Percentiles rank a stretch among this genome's conserved stretches.
phyloP scores from a whole-genome alignment of 2,329 filamentous ascomycete genomes.

The Verticillium longisporum region DNA sequence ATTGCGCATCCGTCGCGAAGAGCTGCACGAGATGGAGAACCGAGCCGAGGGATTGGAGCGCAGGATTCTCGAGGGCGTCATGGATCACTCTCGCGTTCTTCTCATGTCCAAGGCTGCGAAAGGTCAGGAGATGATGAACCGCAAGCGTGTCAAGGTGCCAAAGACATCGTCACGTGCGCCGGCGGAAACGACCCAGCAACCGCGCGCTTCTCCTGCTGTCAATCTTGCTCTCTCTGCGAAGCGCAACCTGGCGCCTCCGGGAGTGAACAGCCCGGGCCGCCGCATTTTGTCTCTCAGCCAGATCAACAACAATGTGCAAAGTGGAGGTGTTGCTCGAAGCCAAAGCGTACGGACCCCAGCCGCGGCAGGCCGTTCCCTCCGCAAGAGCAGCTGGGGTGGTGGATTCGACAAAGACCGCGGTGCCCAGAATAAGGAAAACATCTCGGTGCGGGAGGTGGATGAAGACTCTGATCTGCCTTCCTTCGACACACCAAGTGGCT shows the following conservation, averaged over 20 bases:
- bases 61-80: conserved; percentile 88
- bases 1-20: conserved; percentile 79
- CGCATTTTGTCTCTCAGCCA: conserved; percentile 88
- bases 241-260: conserved; percentile 37
- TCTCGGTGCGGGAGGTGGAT: conserved; percentile 54
- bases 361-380: conserved; percentile 34
- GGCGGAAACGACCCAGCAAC: conserved; percentile 7
- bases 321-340: conserved; percentile 63
- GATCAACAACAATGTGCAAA: conserved; percentile 68
- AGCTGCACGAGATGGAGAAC: conserved; percentile 83
- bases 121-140: conserved; percentile 49
- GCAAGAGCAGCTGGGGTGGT: conserved; percentile 67
- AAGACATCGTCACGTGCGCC: conserved; percentile 25
- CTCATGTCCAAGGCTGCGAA: conserved; percentile 63
- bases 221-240: conserved; percentile 49
- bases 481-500: conserved; percentile 1
- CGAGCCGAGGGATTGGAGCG: conserved; percentile 86
- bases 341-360: conserved; percentile 66
- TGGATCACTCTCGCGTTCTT: conserved; percentile 91
- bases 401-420: conserved; percentile 40
- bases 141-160: conserved; percentile 45
- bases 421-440: conserved; percentile 57
- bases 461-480: conserved; percentile 40
- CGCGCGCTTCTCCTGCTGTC: conserved; percentile 27
- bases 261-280: conserved; percentile 52